A percentile compares a stretch with the other conserved stretches of the same genome.
These are phyloP conservation scores for Stemphylium lycopersici DNA, from an alignment of 2,329 filamentous ascomycete genomes.

Conservation along the genomic window DNA sequence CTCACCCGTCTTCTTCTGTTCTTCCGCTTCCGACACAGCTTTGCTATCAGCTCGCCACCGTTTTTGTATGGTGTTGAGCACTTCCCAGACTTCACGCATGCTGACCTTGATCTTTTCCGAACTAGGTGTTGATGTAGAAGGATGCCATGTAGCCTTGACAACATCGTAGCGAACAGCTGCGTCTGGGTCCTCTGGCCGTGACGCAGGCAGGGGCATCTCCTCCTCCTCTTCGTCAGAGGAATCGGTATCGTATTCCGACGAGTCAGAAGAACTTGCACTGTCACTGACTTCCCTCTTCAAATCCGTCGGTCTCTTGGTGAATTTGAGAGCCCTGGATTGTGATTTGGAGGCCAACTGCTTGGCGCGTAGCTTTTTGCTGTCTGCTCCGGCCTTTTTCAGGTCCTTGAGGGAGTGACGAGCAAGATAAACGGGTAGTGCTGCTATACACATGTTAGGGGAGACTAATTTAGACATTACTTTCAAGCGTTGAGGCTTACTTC, in stretches of 20 bases:
- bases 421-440: conserved; percentile 51
- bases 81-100: conserved; percentile 64
- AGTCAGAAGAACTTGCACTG: conserved; percentile 55
- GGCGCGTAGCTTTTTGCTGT: conserved; percentile 49
- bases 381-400: conserved; percentile 50
- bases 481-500: conserved; percentile 45
- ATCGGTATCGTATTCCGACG: conserved; percentile 57
- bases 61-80: conserved; percentile 65
- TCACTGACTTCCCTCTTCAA: conserved; percentile 47
- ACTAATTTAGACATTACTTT: neutral
- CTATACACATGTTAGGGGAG: conserved; percentile 35
- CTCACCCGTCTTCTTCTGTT: conserved; percentile 61
- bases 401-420: conserved; percentile 55
- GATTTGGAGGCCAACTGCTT: conserved; percentile 37
- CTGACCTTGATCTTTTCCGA: conserved; percentile 61
- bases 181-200: conserved; percentile 59
- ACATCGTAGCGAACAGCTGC: conserved; percentile 64
- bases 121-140: conserved; percentile 57
- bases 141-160: conserved; percentile 66
- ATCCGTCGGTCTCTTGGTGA: conserved; percentile 21
- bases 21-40: conserved; percentile 63
- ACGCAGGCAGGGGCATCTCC: conserved; percentile 61
- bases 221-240: conserved; percentile 61
- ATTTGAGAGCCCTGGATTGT: conserved; percentile 25
- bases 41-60: conserved; percentile 65